Evolutionary conservation across 208 protist genomes (phyloP), one percentile per base, ranked within the genome.

Genomic region (Porcisia hertigi): DNA sequence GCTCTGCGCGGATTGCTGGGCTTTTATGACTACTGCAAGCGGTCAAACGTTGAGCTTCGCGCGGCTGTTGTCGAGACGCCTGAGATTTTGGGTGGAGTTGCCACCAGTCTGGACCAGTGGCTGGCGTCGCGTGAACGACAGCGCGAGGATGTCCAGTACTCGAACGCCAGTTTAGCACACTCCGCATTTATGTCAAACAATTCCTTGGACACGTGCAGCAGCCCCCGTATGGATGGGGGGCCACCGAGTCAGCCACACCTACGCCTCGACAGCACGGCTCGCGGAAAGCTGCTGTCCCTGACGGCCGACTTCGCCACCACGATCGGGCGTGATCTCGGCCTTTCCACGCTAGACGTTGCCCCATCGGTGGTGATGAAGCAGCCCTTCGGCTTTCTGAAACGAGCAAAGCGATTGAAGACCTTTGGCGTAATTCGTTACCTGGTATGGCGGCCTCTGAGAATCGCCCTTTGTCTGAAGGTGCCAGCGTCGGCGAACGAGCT

Each of bases 1-100:
- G 63, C 74, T 43, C 55, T 82, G 74, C 74, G 84, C 36, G 53
- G 71, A 6, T 59, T 85, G 34, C 41, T 90, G 30, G 71, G 76
- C 55, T 83, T 94, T 60, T 86, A 85, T 75, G 79, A 89, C 41
- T 85, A 88, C 64, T 81, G 88, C 70, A 83, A 86, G 53, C 67
- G 84, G 36, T 39, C 47, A 36, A 55, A 79, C 36, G 64, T 86
- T 34, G 84, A 89, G 55, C 72, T 94, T 36, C 79, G 79, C 55
- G 82, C 79, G 39, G 60, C 88, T 49, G 71, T 88, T 20, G 65
- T 79, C 63, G 80, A 86, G 60, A 62, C 72, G 16, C 82, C 84
- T 1, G 39, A 85, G 34, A 69, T 90, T 66, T 47, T 94, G 34
- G 63, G 71, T 39, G 1, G 76, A 16, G 52, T 92, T 7, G 78